Evolutionary conservation across 2,329 filamentous ascomycete species (phyloP), one percentile per base, ranked within the genome.

Genomic region (Dactylonectria macrodidyma): DNA sequence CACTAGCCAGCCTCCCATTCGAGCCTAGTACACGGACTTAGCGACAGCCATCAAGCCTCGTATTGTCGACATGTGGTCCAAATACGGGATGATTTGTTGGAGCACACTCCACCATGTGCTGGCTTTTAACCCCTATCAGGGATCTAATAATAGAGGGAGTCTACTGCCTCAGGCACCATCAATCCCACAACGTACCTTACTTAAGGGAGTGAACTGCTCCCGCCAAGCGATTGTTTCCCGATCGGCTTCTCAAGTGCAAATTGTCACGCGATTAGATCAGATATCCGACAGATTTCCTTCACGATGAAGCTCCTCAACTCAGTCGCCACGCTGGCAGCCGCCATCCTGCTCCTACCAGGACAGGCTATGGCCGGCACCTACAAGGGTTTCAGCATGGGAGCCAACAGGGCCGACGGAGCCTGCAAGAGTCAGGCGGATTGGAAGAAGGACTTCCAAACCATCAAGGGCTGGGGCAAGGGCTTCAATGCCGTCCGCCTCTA

Each of bases 391-490:
- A 75, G 73, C 62, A 67, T 75, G 33, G 69, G 69, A 34, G 73
- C 73, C 59, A 75, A 75, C 73, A 62, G 62, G 19, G 65, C 73
- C 10, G 63, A 75, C 48, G 73, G 73, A 12, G 54, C 16, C 24
- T 75, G 73, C 63, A 75, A 75, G 63, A 61, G 57, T 30, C 67
- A 68, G 19, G 73, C 72, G 19, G 73, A 75, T n/a, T 75, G 73
- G 73, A 73, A 75, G 69, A 67, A 55, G 19, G 73, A 75, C 48
- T 75, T 75, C n/a, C 71, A 75, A 63, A 64, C 73, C 2, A 75
- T 75, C 55, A 75, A 75, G 63, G 41, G 73, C 41, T 75, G 71
- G 71, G 69, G 67, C 44, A 75, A 75, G 69, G 73, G 73, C 12
- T 75, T 75, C 62, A 75, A 75, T 55, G 73, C 73, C 26, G 69